A percentile compares a stretch with the other conserved stretches of the same genome.
Conservation (phyloP, 768 basidiomycete genomes). For the Pleurotus giganteus region DNA sequence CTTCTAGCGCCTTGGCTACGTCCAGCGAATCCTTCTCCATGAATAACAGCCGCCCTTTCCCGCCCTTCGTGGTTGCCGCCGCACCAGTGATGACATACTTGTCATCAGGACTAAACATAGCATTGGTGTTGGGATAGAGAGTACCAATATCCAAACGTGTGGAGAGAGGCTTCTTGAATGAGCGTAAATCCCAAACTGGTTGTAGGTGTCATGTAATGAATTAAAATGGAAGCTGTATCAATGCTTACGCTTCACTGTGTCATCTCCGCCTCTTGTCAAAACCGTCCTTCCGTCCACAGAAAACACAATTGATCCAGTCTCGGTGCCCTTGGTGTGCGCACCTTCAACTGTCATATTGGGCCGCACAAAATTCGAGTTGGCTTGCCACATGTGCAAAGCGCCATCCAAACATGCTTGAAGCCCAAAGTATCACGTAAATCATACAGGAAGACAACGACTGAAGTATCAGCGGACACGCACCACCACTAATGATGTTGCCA, state of each 20-base stretch:
- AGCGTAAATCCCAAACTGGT: slow-evolving; percentile 90
- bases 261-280: slow-evolving; percentile 89
- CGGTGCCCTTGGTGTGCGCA: slow-evolving; percentile 83
- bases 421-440: slow-evolving; percentile 10
- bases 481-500: slow-evolving; percentile 86
- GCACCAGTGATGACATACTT: slow-evolving; percentile 84
- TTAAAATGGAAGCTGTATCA: slow-evolving; percentile 6
- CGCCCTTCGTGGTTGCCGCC: slow-evolving; percentile 64
- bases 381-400: slow-evolving; percentile 90
- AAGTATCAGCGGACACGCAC: slow-evolving; percentile 53
- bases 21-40: slow-evolving; percentile 69
- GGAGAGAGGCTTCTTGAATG: slow-evolving; percentile 86
- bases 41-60: slow-evolving; percentile 70
- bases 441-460: slow-evolving; percentile 5
- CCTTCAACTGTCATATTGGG: slow-evolving; percentile 84
- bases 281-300: slow-evolving; percentile 85
- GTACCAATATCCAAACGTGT: slow-evolving; percentile 64
- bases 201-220: background rate
- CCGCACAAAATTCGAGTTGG: slow-evolving; percentile 89
- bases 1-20: slow-evolving; percentile 61
- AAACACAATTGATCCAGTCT: slow-evolving; percentile 85
- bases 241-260: slow-evolving; percentile 89
- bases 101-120: slow-evolving; percentile 94
- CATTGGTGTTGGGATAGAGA: slow-evolving; percentile 90
- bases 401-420: slow-evolving; percentile 83